Conservation (phyloP, 495 filamentous ascomycete genomes). For the Penicilliopsis zonata region DNA sequence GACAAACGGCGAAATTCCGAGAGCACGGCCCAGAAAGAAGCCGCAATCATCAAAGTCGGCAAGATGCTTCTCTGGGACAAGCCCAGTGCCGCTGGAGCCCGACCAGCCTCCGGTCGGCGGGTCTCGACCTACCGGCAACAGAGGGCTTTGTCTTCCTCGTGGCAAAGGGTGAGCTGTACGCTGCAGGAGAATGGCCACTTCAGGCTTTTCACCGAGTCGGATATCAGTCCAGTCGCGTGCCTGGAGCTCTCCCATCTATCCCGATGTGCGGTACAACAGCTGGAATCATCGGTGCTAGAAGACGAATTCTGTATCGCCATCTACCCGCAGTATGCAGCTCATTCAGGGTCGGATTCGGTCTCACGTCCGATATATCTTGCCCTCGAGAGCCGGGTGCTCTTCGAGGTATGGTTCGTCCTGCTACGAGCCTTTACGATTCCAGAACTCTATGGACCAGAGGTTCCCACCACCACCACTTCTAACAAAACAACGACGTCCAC, state of each 20-base stretch:
- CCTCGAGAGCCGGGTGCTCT: constrained; percentile 75
- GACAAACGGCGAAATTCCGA: constrained; percentile 51
- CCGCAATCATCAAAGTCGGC: constrained; percentile 92
- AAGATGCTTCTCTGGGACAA: constrained; percentile 86
- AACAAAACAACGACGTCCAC: constrained; percentile 12
- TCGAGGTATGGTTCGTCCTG: constrained; percentile 95
- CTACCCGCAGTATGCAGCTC: constrained; percentile 66
- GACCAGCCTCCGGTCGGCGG: constrained; percentile 26
- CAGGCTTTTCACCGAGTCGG: constrained; percentile 75
- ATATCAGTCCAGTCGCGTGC: constrained; percentile 62
- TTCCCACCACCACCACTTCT: constrained; percentile 15
- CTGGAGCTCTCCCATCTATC: constrained; percentile 86
- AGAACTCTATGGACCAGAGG: constrained; percentile 66
- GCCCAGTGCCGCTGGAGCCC: constrained; percentile 29
- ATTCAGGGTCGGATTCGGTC: constrained; percentile 39
- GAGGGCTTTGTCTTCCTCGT: constrained; percentile 45
- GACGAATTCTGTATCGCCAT: constrained; percentile 93
- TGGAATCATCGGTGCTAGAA: constrained; percentile 86
- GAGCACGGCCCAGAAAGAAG: constrained; percentile 52
- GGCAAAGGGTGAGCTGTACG: constrained; percentile 85
- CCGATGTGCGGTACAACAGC: constrained; percentile 75
- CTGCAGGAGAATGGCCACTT: constrained; percentile 92
- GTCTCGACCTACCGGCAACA: constrained; percentile 43
- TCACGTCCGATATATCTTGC: constrained; percentile 59
- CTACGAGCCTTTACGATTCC: constrained; percentile 87